phyloP scores from a whole-genome alignment of 2,329 filamentous ascomycete species.

The Sporothrix humicola region DNA sequence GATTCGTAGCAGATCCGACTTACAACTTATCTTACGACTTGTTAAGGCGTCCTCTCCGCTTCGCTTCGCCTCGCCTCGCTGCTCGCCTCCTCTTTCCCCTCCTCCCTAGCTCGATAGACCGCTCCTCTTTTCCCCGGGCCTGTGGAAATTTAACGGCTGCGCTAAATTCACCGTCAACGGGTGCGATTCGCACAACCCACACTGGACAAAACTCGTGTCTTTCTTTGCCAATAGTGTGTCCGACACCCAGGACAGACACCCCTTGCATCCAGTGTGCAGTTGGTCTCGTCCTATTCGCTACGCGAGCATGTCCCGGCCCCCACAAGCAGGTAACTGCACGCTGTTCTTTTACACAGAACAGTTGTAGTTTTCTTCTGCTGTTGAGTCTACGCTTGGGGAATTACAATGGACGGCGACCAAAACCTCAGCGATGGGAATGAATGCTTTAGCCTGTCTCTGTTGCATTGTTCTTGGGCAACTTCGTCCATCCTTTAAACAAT shows the following conservation, averaged over 20 bases:
- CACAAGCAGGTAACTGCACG: neutral
- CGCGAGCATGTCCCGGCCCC: neutral
- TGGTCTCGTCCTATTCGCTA: constrained; percentile 18
- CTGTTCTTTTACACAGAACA: neutral
- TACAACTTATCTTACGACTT: neutral
- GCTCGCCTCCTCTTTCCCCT: constrained; percentile 9
- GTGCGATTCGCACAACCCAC: neutral
- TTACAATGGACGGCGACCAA: neutral
- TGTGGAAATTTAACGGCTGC: constrained; percentile 26
- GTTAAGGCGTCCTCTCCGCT: neutral
- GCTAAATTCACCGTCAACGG: constrained; percentile 23
- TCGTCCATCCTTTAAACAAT: too few relatives aligned
- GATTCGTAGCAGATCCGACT: neutral
- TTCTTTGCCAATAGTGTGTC: neutral
- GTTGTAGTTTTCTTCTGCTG: too few relatives aligned
- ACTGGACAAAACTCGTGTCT: neutral
- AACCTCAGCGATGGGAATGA: neutral
- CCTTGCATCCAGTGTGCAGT: constrained; percentile 4
- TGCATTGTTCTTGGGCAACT: too few relatives aligned
- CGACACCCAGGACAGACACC: neutral
- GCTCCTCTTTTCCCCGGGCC: neutral
- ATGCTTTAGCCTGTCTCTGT: too few relatives aligned
- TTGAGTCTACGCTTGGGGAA: too few relatives aligned
- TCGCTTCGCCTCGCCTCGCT: constrained; percentile 3
- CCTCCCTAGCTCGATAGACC: neutral